Conservation (phyloP, 1,284 basidiomycete genomes). For the Naganishia sp. region DNA sequence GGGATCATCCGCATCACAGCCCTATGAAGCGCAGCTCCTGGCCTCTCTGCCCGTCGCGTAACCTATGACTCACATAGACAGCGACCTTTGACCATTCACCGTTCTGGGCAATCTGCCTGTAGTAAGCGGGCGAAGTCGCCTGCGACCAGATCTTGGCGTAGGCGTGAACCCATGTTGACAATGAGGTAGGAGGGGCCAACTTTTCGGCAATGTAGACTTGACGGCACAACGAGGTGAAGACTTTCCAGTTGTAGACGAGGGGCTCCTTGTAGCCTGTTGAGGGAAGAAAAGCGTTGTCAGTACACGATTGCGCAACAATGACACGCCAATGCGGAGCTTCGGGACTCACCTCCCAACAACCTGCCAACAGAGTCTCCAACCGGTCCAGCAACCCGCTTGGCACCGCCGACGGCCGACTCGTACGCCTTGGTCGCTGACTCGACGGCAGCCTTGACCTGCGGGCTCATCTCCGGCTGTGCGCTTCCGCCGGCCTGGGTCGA, state of each 20-base stretch:
- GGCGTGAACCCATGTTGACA: constrained; percentile 65
- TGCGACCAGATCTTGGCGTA: constrained; percentile 74
- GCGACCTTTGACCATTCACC: constrained; percentile 78
- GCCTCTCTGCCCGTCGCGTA: not conserved
- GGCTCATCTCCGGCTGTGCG: constrained; percentile 39
- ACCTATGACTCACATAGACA: constrained; percentile 78
- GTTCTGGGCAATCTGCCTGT: constrained; percentile 66
- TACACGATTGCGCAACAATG: not conserved
- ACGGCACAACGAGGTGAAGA: constrained; percentile 79
- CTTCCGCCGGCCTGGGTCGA: constrained; percentile 34
- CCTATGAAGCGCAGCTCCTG: not conserved
- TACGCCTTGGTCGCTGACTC: constrained; percentile 47
- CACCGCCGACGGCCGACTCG: constrained; percentile 42
- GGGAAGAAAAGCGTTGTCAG: not conserved
- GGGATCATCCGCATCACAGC: not conserved
- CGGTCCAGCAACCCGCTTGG: constrained; percentile 51
- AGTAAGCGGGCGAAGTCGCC: constrained; percentile 67
- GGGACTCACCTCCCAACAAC: constrained; percentile 50
- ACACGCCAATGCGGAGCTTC: not conserved
- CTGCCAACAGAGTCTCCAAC: constrained; percentile 49
- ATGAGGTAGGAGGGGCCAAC: constrained; percentile 74
- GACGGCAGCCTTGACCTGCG: constrained; percentile 49
- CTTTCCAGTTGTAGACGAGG: constrained; percentile 77
- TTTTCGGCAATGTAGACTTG: constrained; percentile 88
- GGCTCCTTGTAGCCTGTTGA: constrained; percentile 76